phyloP scores from a whole-genome alignment of 2,329 filamentous ascomycete genomes.

The Colletotrichum sublineola region DNA sequence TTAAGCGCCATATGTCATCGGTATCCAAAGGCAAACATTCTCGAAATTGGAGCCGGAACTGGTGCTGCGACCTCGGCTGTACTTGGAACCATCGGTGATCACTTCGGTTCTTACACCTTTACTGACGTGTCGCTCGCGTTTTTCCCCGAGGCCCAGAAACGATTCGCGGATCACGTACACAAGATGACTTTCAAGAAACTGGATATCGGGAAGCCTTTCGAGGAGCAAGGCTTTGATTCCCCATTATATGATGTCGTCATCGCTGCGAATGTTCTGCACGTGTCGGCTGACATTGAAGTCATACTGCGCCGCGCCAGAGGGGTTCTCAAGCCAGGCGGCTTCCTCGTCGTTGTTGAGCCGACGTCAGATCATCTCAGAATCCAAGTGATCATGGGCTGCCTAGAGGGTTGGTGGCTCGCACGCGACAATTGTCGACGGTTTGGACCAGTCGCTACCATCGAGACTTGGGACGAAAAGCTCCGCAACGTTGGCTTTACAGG shows the following conservation, averaged over 20 bases:
- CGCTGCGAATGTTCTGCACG: constrained; percentile 49
- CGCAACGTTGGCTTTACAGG: constrained; percentile 7
- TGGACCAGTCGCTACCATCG: neutral
- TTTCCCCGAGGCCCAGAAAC: constrained; percentile 50
- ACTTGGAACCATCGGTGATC: constrained; percentile 43
- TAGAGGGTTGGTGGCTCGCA: constrained; percentile 25
- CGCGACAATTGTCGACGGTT: constrained; percentile 13
- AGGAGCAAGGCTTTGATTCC: constrained; percentile 46
- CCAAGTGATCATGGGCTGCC: constrained; percentile 24
- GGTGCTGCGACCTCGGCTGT: constrained; percentile 48
- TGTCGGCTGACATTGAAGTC: constrained; percentile 45
- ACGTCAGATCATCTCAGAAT: constrained; percentile 6
- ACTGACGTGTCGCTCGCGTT: constrained; percentile 46
- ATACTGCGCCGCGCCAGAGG: constrained; percentile 46
- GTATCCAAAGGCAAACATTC: constrained; percentile 50
- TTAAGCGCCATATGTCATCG: constrained; percentile 46
- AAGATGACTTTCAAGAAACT: constrained; percentile 52
- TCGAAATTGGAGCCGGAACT: constrained; percentile 55
- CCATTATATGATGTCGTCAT: constrained; percentile 48
- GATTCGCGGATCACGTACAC: constrained; percentile 43
- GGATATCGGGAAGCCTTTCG: constrained; percentile 49
- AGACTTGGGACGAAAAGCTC: constrained; percentile 18
- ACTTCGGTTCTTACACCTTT: constrained; percentile 41
- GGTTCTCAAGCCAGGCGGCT: constrained; percentile 49
- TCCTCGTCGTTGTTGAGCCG: constrained; percentile 48